phyloP scores from a whole-genome alignment of 225 moss, liverwort and hornwort species.

The Bryoerythrophyllum caledonicum region DNA sequence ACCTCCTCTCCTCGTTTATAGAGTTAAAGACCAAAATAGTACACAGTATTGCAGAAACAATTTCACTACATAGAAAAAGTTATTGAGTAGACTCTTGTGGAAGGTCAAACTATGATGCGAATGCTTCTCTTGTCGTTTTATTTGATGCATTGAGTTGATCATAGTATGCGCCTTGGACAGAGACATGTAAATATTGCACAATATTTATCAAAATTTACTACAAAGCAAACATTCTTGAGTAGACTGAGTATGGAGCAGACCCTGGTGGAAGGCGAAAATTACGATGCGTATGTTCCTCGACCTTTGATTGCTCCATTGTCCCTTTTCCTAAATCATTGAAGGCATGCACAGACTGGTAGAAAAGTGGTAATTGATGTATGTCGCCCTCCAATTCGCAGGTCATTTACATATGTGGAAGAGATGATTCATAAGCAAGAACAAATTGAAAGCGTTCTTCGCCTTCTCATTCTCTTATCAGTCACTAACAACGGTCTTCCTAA shows the following conservation, averaged over 20 bases:
- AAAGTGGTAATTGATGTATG: conserved; percentile 12
- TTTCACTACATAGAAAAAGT: neutral
- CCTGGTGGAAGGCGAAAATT: conserved; percentile 87
- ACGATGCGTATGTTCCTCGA: conserved; percentile 67
- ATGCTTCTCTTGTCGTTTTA: conserved; percentile 29
- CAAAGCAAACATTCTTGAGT: conserved; percentile 69
- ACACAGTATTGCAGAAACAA: conserved; percentile 49
- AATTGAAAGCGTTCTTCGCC: conserved; percentile 78
- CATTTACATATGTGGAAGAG: conserved; percentile 91
- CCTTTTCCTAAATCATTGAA: conserved; percentile 11
- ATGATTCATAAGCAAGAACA: conserved; percentile 87
- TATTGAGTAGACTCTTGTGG: conserved; percentile 94
- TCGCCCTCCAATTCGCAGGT: conserved; percentile 43
- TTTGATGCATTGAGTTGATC: conserved; percentile 29
- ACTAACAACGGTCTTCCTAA: conserved; percentile 91
- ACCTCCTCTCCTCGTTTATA: conserved; percentile 5
- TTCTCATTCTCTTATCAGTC: conserved; percentile 83
- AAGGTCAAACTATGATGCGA: conserved; percentile 84
- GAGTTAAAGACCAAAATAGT: conserved; percentile 49
- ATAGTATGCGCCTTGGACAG: conserved; percentile 40
- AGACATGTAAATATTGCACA: conserved; percentile 89
- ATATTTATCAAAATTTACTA: conserved; percentile 73
- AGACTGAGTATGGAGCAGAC: conserved; percentile 96
- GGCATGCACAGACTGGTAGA: neutral
- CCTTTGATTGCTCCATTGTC: conserved; percentile 12